phyloP scores from a whole-genome alignment of 805 yeast species.

The Maudiozyma serrabonitensis region DNA sequence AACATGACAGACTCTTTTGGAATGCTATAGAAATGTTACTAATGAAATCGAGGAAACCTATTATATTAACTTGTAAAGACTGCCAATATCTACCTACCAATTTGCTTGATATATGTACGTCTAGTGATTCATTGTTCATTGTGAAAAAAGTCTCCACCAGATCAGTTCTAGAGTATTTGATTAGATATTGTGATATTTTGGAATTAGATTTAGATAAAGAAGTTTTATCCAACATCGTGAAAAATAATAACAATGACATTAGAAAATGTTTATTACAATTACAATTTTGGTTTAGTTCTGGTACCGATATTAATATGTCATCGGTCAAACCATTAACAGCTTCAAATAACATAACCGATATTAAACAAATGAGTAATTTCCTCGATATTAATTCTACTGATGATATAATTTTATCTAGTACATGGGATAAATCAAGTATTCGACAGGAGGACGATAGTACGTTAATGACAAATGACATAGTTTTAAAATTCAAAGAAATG shows the following conservation, averaged over 20 bases:
- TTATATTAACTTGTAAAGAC: conserved; percentile 56
- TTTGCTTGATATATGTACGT: conserved; percentile 37
- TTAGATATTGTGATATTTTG: conserved; percentile 14
- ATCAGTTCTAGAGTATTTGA: conserved; percentile 30
- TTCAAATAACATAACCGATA: neutral
- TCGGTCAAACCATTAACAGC: neutral
- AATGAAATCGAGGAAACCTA: conserved; percentile 54
- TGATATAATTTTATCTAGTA: conserved; percentile 11
- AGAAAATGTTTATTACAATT: conserved; percentile 38
- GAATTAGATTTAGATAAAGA: conserved; percentile 29
- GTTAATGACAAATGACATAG: conserved; percentile 10
- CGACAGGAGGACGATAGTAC: conserved; percentile 17
- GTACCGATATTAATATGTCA: neutral
- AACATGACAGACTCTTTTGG: conserved; percentile 78
- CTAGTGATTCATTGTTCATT: conserved; percentile 33
- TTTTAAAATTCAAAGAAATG: neutral
- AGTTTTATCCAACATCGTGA: conserved; percentile 25
- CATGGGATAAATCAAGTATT: conserved; percentile 15
- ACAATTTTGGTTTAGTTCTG: conserved; percentile 27
- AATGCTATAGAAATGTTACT: conserved; percentile 51
- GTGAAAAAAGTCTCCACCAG: conserved; percentile 18
- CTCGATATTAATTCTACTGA: conserved; percentile 13
- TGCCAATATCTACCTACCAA: conserved; percentile 37
- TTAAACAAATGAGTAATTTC: conserved; percentile 5
- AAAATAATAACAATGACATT: conserved; percentile 32